Evolutionary conservation across 768 basidiomycete species (phyloP).

Genomic region (Suillus subalutaceus): DNA sequence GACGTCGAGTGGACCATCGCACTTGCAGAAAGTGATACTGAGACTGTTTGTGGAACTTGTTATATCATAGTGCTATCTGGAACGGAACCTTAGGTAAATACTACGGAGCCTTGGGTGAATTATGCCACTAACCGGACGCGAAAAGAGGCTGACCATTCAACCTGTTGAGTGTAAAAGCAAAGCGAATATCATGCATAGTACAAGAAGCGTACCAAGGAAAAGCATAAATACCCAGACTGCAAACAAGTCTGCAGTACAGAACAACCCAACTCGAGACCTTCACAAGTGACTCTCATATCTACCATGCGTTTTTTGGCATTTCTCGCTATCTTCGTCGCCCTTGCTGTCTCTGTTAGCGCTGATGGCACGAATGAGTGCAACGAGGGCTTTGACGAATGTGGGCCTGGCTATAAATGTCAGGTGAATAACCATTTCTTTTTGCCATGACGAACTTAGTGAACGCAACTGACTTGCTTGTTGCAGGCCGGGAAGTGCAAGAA

Average conservation of each 20-base stretch:
- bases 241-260: neutral
- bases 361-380: neutral
- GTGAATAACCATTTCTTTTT: neutral
- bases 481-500: neutral
- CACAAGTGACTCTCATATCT: neutral
- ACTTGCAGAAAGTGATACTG: neutral
- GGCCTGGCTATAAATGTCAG: neutral
- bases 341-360: neutral
- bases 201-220: neutral
- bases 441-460: neutral
- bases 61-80: neutral
- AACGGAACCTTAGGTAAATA: neutral
- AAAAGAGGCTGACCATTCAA: conserved; percentile 1
- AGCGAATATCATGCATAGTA: neutral
- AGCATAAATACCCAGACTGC: neutral
- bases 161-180: neutral
- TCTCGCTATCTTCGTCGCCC: neutral
- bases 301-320: neutral
- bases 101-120: neutral
- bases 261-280: neutral
- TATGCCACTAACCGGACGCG: neutral
- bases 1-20: neutral
- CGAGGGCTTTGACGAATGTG: conserved; percentile 5
- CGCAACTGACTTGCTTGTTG: neutral
- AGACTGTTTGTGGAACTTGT: neutral